Evolutionary conservation across 768 basidiomycete species (phyloP), one percentile per base, ranked within the genome.

Genomic region (Galerina sulciceps): DNA sequence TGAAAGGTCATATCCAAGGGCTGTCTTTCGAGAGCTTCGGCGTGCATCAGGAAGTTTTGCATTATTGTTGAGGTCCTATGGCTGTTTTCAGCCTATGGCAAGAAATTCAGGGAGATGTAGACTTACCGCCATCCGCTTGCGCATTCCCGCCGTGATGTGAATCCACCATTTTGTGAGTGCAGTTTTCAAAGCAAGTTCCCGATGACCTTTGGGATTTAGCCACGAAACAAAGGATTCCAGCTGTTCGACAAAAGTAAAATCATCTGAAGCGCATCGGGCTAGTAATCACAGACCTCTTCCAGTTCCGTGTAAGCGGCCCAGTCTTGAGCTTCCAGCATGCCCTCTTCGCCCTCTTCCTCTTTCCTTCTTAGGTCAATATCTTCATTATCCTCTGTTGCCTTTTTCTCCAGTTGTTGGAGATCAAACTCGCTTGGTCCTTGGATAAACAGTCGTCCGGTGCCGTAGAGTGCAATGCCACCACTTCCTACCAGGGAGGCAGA

Each of bases 381-480:
- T 61, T 82, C 81, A 26, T 77, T 78, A 53, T 81, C 82, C 60
- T 82, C 81, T 38, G 76, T 75, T 50, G 80, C 81, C 58, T 85
- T 77, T 66, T 85, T 81, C 54, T 82, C 79, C 67, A 92, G 72
- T n/a, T 90, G 72, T 57, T 92, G 89, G 55, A 85, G 64, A 61
- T 98, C 97, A 67, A 87, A 85, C 64, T 89, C 85, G 62, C 89
- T 91, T 22, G 93, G 93, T 0, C 96, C 97, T 73, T 99, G 97
- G 26, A 99, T 74, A 71, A 98, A 97, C 47, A 99, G 69, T 52
- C 96, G 79, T 5, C 95, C 97, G 17, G 94, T 88, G 10, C 94
- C 94, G 67, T 93, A 96, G 71, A 89, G 83, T 26, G 89, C 84
- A 26, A 87, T 83, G 3, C 91, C 91, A 14, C 91, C 91, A 62